Evolutionary conservation across 2,329 filamentous ascomycete species (phyloP), one percentile per base, ranked within the genome.

Genomic region (Eutypella sp.): DNA sequence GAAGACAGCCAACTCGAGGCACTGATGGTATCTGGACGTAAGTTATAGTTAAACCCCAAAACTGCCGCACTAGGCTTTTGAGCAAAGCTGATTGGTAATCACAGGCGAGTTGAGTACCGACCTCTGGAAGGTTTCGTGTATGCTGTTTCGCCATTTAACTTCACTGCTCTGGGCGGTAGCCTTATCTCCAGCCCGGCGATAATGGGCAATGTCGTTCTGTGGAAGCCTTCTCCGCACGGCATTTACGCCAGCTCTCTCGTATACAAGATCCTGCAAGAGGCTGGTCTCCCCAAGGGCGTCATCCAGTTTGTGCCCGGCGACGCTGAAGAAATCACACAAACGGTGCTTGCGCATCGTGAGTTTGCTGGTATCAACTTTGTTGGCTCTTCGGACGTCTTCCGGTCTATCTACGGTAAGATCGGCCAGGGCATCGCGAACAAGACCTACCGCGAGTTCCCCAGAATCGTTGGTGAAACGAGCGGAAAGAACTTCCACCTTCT

Each of bases 401-500:
- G 62, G 16, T 50, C 46, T 0, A 16, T 71, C 0, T 62, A 61
- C 44, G 59, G 45, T 34, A 62, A 59, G 43, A 62, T 64, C 15
- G 68, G 63, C 11, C 40, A 61, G 23, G 58, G 51, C 7, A 51
- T 57, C 7, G 61, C 50, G 2, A 55, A 54, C 3, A 59, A 60
- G 16, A 62, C 53, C 3, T 68, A 67, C 44, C 55, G 59, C 16
- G 60, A 66, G 36, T 68, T 60, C 56, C 73, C 73, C 1, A 62
- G 72, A 2, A 61, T 76, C 24, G 69, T 76, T 2, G 74, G 72
- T 45, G 74, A 77, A 63, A 77, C 73, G 1, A 68, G 70, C 42
- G 74, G 74, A 42, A 77, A 77, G 68, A 77, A 77, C 59, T 76
- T 76, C 63, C 71, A 74, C 34, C 57, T 78, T 16, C 50, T 78